Evolutionary conservation across 1,284 basidiomycete species (phyloP).

Genomic region (Xanthoconium separans): DNA sequence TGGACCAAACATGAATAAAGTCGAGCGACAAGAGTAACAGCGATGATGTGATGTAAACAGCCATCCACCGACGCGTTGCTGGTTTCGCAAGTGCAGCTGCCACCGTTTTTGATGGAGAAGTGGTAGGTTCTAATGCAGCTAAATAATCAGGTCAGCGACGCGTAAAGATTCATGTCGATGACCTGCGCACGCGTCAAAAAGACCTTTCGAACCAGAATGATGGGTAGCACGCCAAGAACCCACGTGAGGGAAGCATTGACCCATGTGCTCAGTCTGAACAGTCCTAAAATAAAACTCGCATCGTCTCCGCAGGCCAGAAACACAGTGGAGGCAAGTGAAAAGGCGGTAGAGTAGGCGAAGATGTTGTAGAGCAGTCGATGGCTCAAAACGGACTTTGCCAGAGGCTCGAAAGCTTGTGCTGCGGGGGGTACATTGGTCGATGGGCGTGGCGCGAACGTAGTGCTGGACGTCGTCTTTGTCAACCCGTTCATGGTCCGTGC

Average conservation of each 20-base stretch:
- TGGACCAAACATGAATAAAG: slow-evolving; percentile 33
- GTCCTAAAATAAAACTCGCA: slow-evolving; percentile 14
- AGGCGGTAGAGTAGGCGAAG: slow-evolving; percentile 48
- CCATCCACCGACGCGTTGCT: slow-evolving; percentile 42
- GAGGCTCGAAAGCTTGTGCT: slow-evolving; percentile 55
- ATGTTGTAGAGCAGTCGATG: slow-evolving; percentile 54
- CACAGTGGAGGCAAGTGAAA: slow-evolving; percentile 46
- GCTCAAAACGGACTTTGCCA: slow-evolving; percentile 53
- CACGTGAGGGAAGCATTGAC: slow-evolving; percentile 35
- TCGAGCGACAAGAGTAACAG: slow-evolving; percentile 42
- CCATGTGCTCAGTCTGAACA: slow-evolving; percentile 31
- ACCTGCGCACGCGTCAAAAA: slow-evolving; percentile 50
- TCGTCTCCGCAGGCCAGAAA: slow-evolving; percentile 26
- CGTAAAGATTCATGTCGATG: neutral
- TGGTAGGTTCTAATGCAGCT: slow-evolving; percentile 48
- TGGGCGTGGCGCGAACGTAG: slow-evolving; percentile 43
- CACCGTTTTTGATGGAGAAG: slow-evolving; percentile 53
- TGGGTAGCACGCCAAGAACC: slow-evolving; percentile 45
- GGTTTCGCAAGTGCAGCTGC: slow-evolving; percentile 45
- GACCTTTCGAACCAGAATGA: slow-evolving; percentile 52
- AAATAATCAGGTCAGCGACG: slow-evolving; percentile 2
- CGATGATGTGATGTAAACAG: slow-evolving; percentile 47
- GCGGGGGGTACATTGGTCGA: slow-evolving; percentile 49
- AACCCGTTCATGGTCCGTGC: neutral
- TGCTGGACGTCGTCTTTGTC: slow-evolving; percentile 10